Percentiles rank a stretch among this genome's conserved stretches.
phyloP scores from a whole-genome alignment of 495 filamentous ascomycete genomes.

The Staphylotrichum longicolle region DNA sequence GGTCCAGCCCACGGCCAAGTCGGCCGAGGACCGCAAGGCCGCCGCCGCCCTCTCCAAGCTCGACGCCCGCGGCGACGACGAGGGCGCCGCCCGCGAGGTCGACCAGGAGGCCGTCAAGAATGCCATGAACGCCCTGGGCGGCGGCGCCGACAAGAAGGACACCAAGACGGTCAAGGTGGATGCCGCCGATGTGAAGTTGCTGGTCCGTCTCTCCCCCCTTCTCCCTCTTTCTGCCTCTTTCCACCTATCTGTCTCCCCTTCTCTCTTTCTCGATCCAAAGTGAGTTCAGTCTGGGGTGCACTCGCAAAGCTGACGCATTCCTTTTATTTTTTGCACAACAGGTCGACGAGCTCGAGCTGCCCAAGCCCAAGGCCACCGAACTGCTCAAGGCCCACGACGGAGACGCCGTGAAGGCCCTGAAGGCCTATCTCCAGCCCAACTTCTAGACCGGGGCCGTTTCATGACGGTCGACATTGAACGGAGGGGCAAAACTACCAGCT shows the following conservation, averaged over 20 bases:
- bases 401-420: conserved; percentile 68
- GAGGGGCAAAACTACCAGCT: too few relatives aligned
- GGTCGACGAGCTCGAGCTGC: conserved; percentile 77
- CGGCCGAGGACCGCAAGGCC: conserved; percentile 85
- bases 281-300: too few relatives aligned
- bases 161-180: conserved; percentile 50
- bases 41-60: conserved; percentile 80
- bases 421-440: conserved; percentile 42
- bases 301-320: too few relatives aligned
- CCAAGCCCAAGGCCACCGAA: conserved; percentile 79
- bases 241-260: too few relatives aligned
- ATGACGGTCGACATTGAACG: background rate
- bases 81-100: conserved; percentile 56
- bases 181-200: conserved; percentile 43
- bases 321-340: conserved; percentile 33
- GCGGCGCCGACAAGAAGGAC: conserved; percentile 44
- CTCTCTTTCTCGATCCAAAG: too few relatives aligned
- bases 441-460: conserved; percentile 8
- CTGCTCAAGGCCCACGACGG: conserved; percentile 77
- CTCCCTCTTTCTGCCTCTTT: too few relatives aligned
- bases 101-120: conserved; percentile 81
- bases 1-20: conserved; percentile 62
- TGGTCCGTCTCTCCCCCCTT: conserved; percentile 31
- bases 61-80: conserved; percentile 60
- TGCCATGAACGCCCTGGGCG: conserved; percentile 71